A percentile compares a stretch with the other conserved stretches of the same genome.
Evolutionary conservation across 768 basidiomycete genomes (phyloP).

Genomic region (Clathrus columnatus): DNA sequence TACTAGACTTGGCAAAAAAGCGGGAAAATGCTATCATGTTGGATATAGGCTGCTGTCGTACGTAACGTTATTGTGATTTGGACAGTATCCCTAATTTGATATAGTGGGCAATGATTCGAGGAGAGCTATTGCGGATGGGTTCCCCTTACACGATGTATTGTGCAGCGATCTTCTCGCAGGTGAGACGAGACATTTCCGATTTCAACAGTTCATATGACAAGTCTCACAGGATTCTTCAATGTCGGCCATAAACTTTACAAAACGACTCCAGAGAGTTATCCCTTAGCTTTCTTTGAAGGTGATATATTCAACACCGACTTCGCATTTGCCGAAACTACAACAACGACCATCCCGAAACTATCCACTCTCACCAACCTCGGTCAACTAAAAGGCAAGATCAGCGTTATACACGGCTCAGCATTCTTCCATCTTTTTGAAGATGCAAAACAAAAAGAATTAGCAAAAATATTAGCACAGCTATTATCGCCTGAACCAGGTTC

Average conservation of each 20-base stretch:
- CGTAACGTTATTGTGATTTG: constrained; percentile 11
- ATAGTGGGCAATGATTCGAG: constrained; percentile 10
- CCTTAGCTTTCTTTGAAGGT: constrained; percentile 46
- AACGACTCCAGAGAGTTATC: constrained; percentile 41
- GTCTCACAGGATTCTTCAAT: constrained; percentile 8
- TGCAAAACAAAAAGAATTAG: constrained; percentile 18
- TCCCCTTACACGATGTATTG: constrained; percentile 9
- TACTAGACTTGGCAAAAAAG: constrained; percentile 29
- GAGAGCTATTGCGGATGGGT: constrained; percentile 9
- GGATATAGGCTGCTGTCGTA: constrained; percentile 40
- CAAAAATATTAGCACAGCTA: constrained; percentile 19
- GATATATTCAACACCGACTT: constrained; percentile 41
- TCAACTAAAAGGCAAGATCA: constrained; percentile 36
- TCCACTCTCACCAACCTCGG: constrained; percentile 31
- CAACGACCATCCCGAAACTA: constrained; percentile 18
- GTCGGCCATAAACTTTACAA: constrained; percentile 52
- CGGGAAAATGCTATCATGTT: constrained; percentile 31
- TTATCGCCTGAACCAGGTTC: constrained; percentile 21
- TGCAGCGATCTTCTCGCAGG: constrained; percentile 11
- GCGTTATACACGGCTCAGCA: constrained; percentile 39
- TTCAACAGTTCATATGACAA: not conserved
- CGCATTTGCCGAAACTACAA: constrained; percentile 14
- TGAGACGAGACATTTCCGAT: not conserved
- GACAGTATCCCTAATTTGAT: constrained; percentile 20
- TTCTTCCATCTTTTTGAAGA: constrained; percentile 35